These are phyloP conservation scores for Lachnellula cervina DNA, from an alignment of 2,329 filamentous ascomycete species.

Conservation along the genomic window DNA sequence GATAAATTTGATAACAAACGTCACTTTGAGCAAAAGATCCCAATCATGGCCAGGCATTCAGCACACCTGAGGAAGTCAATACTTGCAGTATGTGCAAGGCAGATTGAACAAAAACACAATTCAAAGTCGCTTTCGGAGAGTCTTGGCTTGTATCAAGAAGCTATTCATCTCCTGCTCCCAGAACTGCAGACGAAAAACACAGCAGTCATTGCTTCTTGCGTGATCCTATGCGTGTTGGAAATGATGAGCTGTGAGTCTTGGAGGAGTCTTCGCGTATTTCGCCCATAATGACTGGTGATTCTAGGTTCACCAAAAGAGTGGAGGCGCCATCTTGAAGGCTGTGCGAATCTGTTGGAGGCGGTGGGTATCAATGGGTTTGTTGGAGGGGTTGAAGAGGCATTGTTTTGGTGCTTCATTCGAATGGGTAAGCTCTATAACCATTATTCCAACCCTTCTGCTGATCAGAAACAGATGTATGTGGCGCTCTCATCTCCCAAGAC, in stretches of 20 bases:
- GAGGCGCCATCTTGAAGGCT: slow-evolving; percentile 52
- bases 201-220: slow-evolving; percentile 42
- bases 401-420: slow-evolving; percentile 55
- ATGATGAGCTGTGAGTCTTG: slow-evolving; percentile 34
- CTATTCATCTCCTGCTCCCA: slow-evolving; percentile 41
- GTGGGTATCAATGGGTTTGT: slow-evolving; percentile 47
- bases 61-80: slow-evolving; percentile 44
- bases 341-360: slow-evolving; percentile 47
- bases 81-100: slow-evolving; percentile 48
- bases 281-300: too few species aligned
- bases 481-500: slow-evolving; percentile 47
- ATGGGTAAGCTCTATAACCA: slow-evolving; percentile 34
- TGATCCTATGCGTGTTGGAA: slow-evolving; percentile 44
- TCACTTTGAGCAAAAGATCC: slow-evolving; percentile 48
- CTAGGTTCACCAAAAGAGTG: slow-evolving; percentile 46
- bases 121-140: slow-evolving; percentile 43
- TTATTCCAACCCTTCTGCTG: not conserved
- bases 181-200: slow-evolving; percentile 40
- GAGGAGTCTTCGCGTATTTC: too few species aligned
- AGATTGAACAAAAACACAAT: slow-evolving; percentile 42
- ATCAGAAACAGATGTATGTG: slow-evolving; percentile 41
- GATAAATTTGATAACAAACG: slow-evolving; percentile 52
- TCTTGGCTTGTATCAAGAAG: slow-evolving; percentile 48
- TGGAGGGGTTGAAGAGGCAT: slow-evolving; percentile 43
- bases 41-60: slow-evolving; percentile 43